These are phyloP conservation scores for Fomes fomentarius DNA, from an alignment of 1,284 basidiomycete genomes.

Conservation along the genomic window DNA sequence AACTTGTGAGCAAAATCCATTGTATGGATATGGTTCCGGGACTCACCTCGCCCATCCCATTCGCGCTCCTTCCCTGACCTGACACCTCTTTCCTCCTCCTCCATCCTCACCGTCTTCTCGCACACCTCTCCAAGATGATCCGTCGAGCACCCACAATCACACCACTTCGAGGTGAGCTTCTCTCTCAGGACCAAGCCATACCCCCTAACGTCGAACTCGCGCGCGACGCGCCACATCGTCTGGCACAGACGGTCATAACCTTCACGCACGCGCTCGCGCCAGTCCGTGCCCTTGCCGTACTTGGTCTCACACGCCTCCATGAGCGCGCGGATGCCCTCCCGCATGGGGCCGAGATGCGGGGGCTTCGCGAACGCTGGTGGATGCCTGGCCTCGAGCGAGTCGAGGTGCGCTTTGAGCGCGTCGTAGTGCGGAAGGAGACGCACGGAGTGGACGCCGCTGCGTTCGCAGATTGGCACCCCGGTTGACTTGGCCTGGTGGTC, in stretches of 20 bases:
- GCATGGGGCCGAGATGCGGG: constrained; percentile 58
- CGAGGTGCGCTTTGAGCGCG: constrained; percentile 60
- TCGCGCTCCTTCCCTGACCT: constrained; percentile 65
- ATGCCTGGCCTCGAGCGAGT: constrained; percentile 57
- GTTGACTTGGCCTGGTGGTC: constrained; percentile 60
- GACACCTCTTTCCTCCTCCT: constrained; percentile 58
- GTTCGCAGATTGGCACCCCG: constrained; percentile 61
- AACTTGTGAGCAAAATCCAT: too few relatives aligned
- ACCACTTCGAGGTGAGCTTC: constrained; percentile 73
- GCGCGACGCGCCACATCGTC: constrained; percentile 66
- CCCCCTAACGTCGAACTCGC: constrained; percentile 70
- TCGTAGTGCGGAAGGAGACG: constrained; percentile 62
- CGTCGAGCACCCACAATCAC: constrained; percentile 75
- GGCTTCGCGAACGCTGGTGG: constrained; percentile 61
- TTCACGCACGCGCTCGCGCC: constrained; percentile 56
- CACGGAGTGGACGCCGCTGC: constrained; percentile 64
- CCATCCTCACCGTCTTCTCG: constrained; percentile 67
- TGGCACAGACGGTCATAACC: constrained; percentile 65
- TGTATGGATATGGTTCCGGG: too few relatives aligned
- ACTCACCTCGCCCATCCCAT: constrained; percentile 66
- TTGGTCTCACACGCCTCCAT: constrained; percentile 63
- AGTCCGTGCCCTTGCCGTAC: constrained; percentile 43
- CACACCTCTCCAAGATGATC: constrained; percentile 75
- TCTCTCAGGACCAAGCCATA: constrained; percentile 70
- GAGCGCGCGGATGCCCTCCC: constrained; percentile 57